A percentile compares a stretch with the other conserved stretches of the same genome.
Evolutionary conservation across 495 filamentous ascomycete genomes (phyloP).

Genomic region (Articulospora tetracladia): DNA sequence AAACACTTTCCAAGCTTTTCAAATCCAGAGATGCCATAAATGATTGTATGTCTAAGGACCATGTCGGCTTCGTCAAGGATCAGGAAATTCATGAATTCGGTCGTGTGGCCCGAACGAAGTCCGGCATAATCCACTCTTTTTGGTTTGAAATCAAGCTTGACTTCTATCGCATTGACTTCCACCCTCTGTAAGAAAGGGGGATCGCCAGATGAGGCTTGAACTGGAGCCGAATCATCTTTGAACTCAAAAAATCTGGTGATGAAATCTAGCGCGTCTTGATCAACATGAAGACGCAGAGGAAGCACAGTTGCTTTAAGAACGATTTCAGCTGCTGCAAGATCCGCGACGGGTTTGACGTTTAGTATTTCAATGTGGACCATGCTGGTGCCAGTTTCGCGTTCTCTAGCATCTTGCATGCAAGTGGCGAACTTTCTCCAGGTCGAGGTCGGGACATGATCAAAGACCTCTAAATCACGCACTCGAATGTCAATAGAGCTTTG

Average conservation of each 20-base stretch:
- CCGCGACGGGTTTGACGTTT: conserved; percentile 79
- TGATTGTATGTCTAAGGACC: conserved; percentile 80
- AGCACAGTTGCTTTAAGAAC: conserved; percentile 82
- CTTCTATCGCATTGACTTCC: conserved; percentile 75
- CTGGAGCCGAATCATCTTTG: conserved; percentile 68
- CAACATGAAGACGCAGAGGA: conserved; percentile 88
- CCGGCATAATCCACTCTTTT: conserved; percentile 94
- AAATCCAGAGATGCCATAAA: conserved; percentile 89
- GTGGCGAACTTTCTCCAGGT: conserved; percentile 99
- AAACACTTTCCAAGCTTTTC: conserved; percentile 81
- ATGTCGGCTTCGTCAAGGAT: conserved; percentile 87
- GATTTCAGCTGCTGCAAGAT: conserved; percentile 84
- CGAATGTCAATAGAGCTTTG: conserved; percentile 82
- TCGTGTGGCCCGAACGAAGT: conserved; percentile 94
- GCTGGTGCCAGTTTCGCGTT: conserved; percentile 75
- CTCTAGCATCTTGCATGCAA: conserved; percentile 81
- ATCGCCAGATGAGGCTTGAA: conserved; percentile 54
- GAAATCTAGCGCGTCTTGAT: conserved; percentile 97
- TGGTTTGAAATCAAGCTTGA: conserved; percentile 95
- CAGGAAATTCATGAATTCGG: conserved; percentile 98
- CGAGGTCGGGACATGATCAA: conserved; percentile 90
- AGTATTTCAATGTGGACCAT: conserved; percentile 89
- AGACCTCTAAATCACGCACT: conserved; percentile 80
- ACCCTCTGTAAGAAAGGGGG: conserved; percentile 86
- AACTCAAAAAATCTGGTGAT: conserved; percentile 97